Base-by-base conservation (phyloP, 352 stramenopile species). In the Phytophthora crassamura region DNA sequence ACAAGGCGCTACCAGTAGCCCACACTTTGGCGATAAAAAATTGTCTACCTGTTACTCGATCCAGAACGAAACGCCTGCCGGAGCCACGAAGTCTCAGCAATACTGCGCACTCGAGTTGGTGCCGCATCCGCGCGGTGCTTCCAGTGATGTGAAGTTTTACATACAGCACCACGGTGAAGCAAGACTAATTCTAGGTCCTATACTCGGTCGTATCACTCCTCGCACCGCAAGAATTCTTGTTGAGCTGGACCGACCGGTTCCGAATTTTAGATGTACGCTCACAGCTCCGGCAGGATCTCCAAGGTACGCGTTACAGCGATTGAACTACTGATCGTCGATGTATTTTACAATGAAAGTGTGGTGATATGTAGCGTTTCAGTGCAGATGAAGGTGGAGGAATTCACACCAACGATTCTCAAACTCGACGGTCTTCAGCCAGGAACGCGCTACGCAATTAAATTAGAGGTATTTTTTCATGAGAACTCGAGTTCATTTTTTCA, bases 131-230 rank as follows among this genome's bases (percentile, higher is more conserved):
- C 43, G 52, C 11, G 75, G 75, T 0, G 59, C 81, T 30, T 65
- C 66, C 11, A 78, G 59, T 48, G 48, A 50, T 3, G 47, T 77
- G 9, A 67, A 69, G 20, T 77, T 88, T 22, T 82, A 86, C 45
- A 40, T 72, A 1, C 59, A 79, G 35, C 53, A 72, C 25, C 62
- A 72, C 12, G 59, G 70, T 1, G 67, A 80, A 10, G 75, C 85
- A 7, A 72, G 62, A 2, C 40, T 93, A 2, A 30, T 91, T 22
- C 25, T 91, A 7, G 85, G 85, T 3, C 85, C 85, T 9, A 63
- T 93, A n/a, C 57, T 93, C 25, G 83, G 85, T 22, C 71, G 75
- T 14, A 72, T 91, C 12, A 87, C 80, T n/a, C 68, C 78, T 7
- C 62, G 68, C 11, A 77, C 82, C 20, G 74, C 74, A 1, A 69